Base-by-base conservation (phyloP, 768 basidiomycete genomes). In the Auriscalpium vulgare region DNA sequence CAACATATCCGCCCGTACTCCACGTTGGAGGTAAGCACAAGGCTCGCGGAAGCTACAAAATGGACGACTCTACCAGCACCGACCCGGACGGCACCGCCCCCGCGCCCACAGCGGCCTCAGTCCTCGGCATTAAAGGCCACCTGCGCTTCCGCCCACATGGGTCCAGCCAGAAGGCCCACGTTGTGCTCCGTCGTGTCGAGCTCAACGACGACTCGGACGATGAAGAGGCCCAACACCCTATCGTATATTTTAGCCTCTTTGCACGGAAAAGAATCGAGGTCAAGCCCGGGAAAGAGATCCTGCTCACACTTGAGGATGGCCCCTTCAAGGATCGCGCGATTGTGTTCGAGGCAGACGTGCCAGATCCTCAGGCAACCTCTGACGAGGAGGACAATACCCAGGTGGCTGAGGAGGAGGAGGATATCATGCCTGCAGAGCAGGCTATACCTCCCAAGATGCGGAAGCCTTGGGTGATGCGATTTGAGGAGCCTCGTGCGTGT, bases 231-330 rank as follows among this genome's bases (percentile, higher is more conserved):
- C 67, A 68, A 19, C 53, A 61, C 17, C 63, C 66, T 34, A 65
- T 78, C 54, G 75, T 78, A 40, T 79, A 78, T 66, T 88, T 85
- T 65, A 80, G 76, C 64, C 71, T 88, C 11, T 83, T 85, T 65
- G 83, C 86, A 4, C 77, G 78, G 62, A 88, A 88, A 72, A 72
- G 81, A 58, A 82, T 88, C 66, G 82, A 82, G 65, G 78, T 85
- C 62, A 85, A 79, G 65, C 81, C 84, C 11, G 85, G 85, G 56
- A 85, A 85, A 68, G 83, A 84, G 69, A 79, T 88, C 51, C 73
- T 86, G 48, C 74, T 88, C 53, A 76, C 83, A 7, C 72, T 87
- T 29, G 76, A 72, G 34, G 77, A 83, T 60, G 79, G 79, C 43
- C 64, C 70, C 11, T 78, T 80, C 68, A 76, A 79, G 56, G 83